Base-by-base conservation (phyloP, 2,329 filamentous ascomycete species). In the Fusarium redolens region DNA sequence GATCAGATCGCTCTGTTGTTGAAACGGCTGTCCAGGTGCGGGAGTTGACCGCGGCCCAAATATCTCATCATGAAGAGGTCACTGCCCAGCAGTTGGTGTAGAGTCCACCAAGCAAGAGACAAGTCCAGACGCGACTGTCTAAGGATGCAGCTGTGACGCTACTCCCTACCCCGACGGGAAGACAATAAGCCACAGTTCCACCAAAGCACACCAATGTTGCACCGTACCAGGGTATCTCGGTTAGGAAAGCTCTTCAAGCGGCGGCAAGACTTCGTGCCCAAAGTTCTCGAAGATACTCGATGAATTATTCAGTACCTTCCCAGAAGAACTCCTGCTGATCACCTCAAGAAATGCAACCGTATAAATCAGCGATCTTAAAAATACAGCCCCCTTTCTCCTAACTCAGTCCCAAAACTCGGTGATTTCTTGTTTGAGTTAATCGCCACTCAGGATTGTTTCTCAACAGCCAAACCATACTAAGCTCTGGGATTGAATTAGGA, bases 391-490 rank as follows among this genome's bases (percentile, higher is more conserved):
- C 4, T 52, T 37, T 20, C 22, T n/a, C 17, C 2, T 8, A 25
- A 35, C 15, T 14, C 3, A 4, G 18, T 18, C 9, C 31, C 31
- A 37, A 25, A 12, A 28, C 8, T 52, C 4, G 31, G n/a, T 25
- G 17, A 20, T 25, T 14, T 14, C 13, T 15, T 37, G 31, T 28
- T 35, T 13, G 17, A 52, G 12, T 12, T 15, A 0, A 12, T 4
- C 9, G 1, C 6, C n/a, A 0, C 5, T n/a, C 10, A 22, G 7
- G 14, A 10, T 6, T 8, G 1, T 18, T 30, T 17, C 10, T 15
- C 14, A 22, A 17, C n/a, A 22, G 3, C 5, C 3, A 9, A 4
- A n/a, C 18, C n/a, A n/a, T 1, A 4, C 5, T 22, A 17, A 43
- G 22, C 17, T 45, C 22, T 25, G 15, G 17, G 9, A 25, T 6